Conservation (phyloP, 495 filamentous ascomycete species). For the Copromyces sp. region DNA sequence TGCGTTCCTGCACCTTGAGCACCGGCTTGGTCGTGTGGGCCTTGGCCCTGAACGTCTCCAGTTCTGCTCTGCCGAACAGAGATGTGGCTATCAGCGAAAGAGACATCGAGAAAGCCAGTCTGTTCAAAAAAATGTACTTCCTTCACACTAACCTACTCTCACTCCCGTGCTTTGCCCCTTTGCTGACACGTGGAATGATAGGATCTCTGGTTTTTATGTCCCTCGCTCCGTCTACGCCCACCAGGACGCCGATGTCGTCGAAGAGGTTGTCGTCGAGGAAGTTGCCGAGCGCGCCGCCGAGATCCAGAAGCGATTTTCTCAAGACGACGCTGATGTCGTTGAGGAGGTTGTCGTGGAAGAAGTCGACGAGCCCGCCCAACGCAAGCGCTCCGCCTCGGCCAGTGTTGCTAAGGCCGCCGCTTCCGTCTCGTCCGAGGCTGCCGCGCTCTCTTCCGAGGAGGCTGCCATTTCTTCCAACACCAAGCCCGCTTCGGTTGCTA, state of each 20-base stretch:
- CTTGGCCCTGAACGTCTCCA: not conserved
- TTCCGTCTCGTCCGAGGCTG: not conserved
- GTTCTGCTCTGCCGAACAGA: not conserved
- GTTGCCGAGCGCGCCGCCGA: not conserved
- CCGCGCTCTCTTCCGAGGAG: not conserved
- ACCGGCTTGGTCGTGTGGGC: not conserved
- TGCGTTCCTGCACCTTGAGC: not conserved
- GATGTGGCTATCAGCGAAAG: not conserved
- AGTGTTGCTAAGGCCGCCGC: not conserved
- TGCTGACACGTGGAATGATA: not conserved
- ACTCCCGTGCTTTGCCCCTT: not conserved
- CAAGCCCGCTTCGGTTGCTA: not conserved
- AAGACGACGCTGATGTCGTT: not conserved
- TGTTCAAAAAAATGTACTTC: not conserved
- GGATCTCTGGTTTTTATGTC: not conserved
- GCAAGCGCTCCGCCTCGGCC: not conserved
- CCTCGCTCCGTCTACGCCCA: not conserved
- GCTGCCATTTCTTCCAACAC: not conserved
- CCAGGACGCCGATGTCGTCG: not conserved
- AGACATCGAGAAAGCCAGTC: not conserved
- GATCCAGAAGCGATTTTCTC: not conserved
- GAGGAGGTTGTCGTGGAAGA: not conserved
- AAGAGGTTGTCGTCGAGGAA: not conserved
- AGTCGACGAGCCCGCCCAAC: no score
- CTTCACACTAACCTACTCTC: not conserved